Base-by-base conservation (phyloP, 257 asterid species). In the Solanum dulcamara region DNA sequence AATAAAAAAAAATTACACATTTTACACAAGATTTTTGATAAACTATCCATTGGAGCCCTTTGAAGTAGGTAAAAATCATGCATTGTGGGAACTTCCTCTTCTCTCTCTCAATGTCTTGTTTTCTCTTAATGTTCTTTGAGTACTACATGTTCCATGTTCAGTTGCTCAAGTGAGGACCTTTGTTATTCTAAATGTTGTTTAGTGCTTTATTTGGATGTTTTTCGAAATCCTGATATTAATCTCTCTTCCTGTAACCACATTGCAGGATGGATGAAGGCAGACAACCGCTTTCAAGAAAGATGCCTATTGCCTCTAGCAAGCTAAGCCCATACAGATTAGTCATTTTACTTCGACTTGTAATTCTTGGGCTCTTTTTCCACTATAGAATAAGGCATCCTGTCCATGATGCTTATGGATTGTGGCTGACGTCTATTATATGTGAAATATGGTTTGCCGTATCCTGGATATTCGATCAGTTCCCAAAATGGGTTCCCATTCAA, bases 371-470 rank as follows among this genome's bases (percentile, higher is more conserved):
- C 85, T 96, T 96, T 91, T 95, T 96, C 85, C 99, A 96, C 90
- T 96, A 96, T 85, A 89, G 99, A 90, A 92, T 96, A 55, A 93
- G 14, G 48, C 98, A 96, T 88, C 99, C 99, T 46, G 99, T 96
- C 86, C 57, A 91, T 71, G 93, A 95, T 87, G 99, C 99, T 37
- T 94, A 90, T 91, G 99, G 98, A 70, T 87, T 96, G 88, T 96
- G 99, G 99, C 91, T 96, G 40, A 93, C 97, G 2, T 96, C 99
- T 68, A 90, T 96, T 85, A 92, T 94, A 86, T 96, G 98, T 82
- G 98, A 96, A 94, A 96, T 96, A 87, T 96, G 98, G 98, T 96
- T 96, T 80, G 98, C 98, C 17, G 94, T 93, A 50, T 95, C 99
- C n/a, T 96, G 98, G 98, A 92, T 96, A 81, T 93, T 96, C 6